These are phyloP conservation scores for Sclerospora graminicola DNA, from an alignment of 352 stramenopile species.

Conservation along the genomic window DNA sequence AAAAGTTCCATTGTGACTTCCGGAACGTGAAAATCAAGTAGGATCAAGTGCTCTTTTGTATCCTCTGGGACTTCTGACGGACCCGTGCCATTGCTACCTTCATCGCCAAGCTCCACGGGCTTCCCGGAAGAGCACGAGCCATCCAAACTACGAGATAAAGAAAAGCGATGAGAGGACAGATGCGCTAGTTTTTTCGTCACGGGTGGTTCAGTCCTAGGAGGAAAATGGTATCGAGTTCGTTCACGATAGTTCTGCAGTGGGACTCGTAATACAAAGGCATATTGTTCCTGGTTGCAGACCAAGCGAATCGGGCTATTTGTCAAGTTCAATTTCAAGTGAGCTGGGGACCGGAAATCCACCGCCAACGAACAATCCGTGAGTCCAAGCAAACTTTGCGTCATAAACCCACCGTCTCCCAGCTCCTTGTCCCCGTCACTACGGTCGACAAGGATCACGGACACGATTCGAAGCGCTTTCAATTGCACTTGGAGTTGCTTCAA, in stretches of 20 bases:
- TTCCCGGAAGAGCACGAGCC: conserved; percentile 16
- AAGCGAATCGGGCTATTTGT: conserved; percentile 49
- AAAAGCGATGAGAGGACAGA: conserved; percentile 17
- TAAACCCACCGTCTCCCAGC: conserved; percentile 26
- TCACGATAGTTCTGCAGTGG: conserved; percentile 72
- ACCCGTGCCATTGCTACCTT: conserved; percentile 19
- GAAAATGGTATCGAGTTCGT: conserved; percentile 37
- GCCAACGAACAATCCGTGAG: conserved; percentile 49
- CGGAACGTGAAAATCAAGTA: conserved; percentile 47
- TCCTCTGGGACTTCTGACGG: conserved; percentile 24
- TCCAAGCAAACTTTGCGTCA: conserved; percentile 60
- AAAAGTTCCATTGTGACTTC: conserved; percentile 77
- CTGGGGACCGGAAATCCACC: conserved; percentile 50
- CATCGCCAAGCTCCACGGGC: conserved; percentile 22
- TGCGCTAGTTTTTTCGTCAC: conserved; percentile 5
- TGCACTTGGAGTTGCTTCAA: conserved; percentile 61
- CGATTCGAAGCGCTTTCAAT: conserved; percentile 53
- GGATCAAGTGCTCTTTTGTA: conserved; percentile 41
- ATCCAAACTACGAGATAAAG: conserved; percentile 16
- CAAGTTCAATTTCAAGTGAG: conserved; percentile 45
- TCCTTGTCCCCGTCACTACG: conserved; percentile 18
- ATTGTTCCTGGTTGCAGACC: conserved; percentile 79
- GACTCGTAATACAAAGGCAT: conserved; percentile 62
- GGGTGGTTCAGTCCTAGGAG: conserved; percentile 5
- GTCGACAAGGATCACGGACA: conserved; percentile 68